Evolutionary conservation across 495 filamentous ascomycete genomes (phyloP).

Genomic region (Mytilinidion resinicola): DNA sequence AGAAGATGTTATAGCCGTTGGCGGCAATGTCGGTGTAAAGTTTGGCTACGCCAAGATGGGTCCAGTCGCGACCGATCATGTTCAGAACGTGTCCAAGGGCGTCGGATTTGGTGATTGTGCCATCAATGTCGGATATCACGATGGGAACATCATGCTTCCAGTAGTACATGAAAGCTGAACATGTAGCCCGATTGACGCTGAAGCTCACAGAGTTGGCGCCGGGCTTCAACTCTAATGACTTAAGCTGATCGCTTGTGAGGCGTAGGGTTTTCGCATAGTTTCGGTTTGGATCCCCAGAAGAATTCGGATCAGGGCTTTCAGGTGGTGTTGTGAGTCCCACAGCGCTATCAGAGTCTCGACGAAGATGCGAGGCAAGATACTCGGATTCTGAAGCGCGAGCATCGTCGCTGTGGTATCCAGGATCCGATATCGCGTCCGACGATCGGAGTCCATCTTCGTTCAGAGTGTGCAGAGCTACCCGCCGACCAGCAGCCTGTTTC

Average conservation of each 20-base stretch:
- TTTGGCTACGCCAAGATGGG: conserved; percentile 92
- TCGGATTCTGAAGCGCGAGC: conserved; percentile 40
- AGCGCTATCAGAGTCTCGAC: conserved; percentile 45
- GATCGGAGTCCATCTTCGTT: conserved; percentile 48
- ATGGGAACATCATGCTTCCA: conserved; percentile 87
- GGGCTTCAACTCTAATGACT: conserved; percentile 71
- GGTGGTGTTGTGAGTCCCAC: conserved; percentile 67
- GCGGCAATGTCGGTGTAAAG: conserved; percentile 90
- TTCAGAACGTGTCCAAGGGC: conserved; percentile 95
- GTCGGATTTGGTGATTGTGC: conserved; percentile 98
- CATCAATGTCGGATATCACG: conserved; percentile 97
- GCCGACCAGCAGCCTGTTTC: conserved; percentile 64
- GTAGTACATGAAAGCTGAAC: conserved; percentile 83
- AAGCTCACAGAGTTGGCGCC: conserved; percentile 92
- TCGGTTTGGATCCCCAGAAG: conserved; percentile 57
- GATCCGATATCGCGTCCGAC: conserved; percentile 79
- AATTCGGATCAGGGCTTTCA: conserved; percentile 57
- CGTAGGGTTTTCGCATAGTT: conserved; percentile 97
- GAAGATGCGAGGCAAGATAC: conserved; percentile 24
- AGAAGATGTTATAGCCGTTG: conserved; percentile 98
- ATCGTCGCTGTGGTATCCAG: conserved; percentile 88
- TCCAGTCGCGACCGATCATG: conserved; percentile 98
- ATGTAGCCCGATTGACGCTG: conserved; percentile 89
- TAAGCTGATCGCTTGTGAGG: conserved; percentile 93
- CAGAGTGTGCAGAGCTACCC: conserved; percentile 47